phyloP scores from a whole-genome alignment of 192 early-diverging fungal genomes.

The Dispira parvispora region DNA sequence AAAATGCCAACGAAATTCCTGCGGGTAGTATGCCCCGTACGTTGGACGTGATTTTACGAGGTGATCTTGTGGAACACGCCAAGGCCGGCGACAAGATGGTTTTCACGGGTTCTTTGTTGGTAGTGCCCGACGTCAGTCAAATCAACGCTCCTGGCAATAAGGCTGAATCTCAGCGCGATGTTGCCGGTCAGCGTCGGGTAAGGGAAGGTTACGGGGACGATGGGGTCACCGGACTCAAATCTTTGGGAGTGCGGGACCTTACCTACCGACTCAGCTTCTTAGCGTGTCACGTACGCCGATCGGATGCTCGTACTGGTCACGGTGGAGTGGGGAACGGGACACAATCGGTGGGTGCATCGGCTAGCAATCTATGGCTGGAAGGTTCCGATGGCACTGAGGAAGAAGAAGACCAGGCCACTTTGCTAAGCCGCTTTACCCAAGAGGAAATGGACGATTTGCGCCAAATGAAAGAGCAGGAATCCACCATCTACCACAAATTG shows the following conservation, averaged over 20 bases:
- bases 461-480: constrained; percentile 41
- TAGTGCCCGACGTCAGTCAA: constrained; percentile 78
- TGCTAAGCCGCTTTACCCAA: constrained; percentile 42
- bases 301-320: constrained; percentile 19
- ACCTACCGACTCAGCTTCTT: constrained; percentile 89
- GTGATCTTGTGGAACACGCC: constrained; percentile 81
- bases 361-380: constrained; percentile 17
- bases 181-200: constrained; percentile 17
- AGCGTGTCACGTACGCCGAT: constrained; percentile 57
- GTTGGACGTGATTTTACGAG: constrained; percentile 86
- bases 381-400: constrained; percentile 41
- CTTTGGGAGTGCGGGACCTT: constrained; percentile 78
- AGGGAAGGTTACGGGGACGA: constrained; percentile 46
- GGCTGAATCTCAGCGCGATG: constrained; percentile 39
- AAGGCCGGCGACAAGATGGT: constrained; percentile 90
- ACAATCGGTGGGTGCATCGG: constrained; percentile 11
- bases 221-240: constrained; percentile 70
- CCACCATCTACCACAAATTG: constrained; percentile 55
- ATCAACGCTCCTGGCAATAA: constrained; percentile 53
- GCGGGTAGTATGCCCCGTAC: constrained; percentile 93
- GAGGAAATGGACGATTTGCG: constrained; percentile 63
- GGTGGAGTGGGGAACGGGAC: not conserved
- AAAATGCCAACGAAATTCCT: constrained; percentile 90
- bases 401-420: constrained; percentile 41
- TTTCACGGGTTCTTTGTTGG: constrained; percentile 79